Evolutionary conservation across 2,329 filamentous ascomycete species (phyloP).

Genomic region (Botrytis tulipae): DNA sequence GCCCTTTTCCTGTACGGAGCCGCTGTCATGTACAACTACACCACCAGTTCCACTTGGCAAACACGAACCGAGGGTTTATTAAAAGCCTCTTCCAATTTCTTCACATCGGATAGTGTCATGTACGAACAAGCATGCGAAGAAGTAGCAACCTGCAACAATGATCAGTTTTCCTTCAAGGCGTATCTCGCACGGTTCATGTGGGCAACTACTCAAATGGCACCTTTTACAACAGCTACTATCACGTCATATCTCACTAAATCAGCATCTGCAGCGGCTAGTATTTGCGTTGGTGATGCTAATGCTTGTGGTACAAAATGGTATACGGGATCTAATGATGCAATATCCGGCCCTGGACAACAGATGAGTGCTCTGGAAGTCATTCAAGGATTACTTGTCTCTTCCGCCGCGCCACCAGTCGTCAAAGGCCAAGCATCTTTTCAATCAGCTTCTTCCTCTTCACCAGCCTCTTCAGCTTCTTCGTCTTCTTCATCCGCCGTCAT

Average conservation of each 20-base stretch:
- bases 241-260: conserved; percentile 50
- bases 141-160: conserved; percentile 54
- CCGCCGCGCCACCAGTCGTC: conserved; percentile 35
- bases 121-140: conserved; percentile 66
- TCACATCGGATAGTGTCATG: conserved; percentile 59
- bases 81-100: conserved; percentile 51
- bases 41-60: conserved; percentile 52
- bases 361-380: conserved; percentile 64
- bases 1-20: conserved; percentile 66
- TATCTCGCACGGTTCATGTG: conserved; percentile 65
- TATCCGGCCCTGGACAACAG: conserved; percentile 58
- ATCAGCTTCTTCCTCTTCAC: not conserved
- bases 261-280: conserved; percentile 53
- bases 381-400: conserved; percentile 54
- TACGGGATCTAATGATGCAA: conserved; percentile 53
- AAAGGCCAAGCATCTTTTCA: conserved; percentile 26
- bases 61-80: conserved; percentile 53
- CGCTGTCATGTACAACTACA: conserved; percentile 62
- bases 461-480: not conserved
- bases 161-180: conserved; percentile 68
- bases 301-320: conserved; percentile 63
- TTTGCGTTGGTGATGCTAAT: conserved; percentile 55
- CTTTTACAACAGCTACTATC: conserved; percentile 51
- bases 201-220: conserved; percentile 55
- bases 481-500: not conserved